A percentile compares a stretch with the other conserved stretches of the same genome.
Evolutionary conservation across 306 rosid genomes (phyloP).

Genomic region (Citrullus colocynthis): DNA sequence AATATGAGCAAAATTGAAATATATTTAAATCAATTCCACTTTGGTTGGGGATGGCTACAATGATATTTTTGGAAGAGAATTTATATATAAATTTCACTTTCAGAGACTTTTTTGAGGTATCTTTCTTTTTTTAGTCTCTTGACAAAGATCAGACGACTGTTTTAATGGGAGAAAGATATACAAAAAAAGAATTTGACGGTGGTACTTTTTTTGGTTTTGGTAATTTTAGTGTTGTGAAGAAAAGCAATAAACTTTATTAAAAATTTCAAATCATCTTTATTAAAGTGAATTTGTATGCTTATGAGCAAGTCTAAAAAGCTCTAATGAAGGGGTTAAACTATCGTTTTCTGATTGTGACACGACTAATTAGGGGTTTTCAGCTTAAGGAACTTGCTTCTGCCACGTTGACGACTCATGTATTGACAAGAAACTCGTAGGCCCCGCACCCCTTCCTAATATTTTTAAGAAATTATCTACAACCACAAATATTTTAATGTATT

Average conservation of each 20-base stretch:
- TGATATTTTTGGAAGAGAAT: not conserved
- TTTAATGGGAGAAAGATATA: not conserved
- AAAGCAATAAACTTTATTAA: not conserved
- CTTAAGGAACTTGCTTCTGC: not conserved
- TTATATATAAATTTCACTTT: not conserved
- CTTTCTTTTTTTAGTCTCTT: not conserved
- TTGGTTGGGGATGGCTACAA: not conserved
- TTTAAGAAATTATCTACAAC: not conserved
- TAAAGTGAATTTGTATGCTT: slow-evolving; percentile 8
- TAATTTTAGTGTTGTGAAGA: not conserved
- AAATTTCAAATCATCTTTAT: not conserved
- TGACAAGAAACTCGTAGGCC: not conserved
- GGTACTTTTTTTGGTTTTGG: not conserved
- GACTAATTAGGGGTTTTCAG: not conserved
- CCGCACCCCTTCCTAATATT: not conserved
- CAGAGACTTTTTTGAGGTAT: not conserved
- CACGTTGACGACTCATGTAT: not conserved
- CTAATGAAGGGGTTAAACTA: slow-evolving; percentile 2
- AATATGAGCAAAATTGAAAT: not conserved
- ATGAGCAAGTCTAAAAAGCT: not conserved
- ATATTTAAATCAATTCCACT: not conserved
- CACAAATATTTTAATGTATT: not conserved
- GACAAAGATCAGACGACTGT: not conserved
- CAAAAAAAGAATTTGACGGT: not conserved
- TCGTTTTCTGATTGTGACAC: not conserved